phyloP scores from a whole-genome alignment of 2,329 filamentous ascomycete species.

The Trichoderma guizhouense region DNA sequence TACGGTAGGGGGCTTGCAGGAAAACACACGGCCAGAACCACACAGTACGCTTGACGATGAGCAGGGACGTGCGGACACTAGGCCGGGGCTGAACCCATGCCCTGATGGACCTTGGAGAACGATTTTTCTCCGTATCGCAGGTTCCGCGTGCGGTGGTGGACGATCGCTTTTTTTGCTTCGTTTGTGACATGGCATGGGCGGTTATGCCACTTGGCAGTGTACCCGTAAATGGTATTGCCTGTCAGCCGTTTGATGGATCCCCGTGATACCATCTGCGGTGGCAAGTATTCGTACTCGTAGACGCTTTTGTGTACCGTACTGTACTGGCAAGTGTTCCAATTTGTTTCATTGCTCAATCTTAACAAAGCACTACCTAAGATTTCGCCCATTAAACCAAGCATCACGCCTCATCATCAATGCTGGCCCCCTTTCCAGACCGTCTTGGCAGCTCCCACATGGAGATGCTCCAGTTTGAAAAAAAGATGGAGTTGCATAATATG shows the following conservation, averaged over 20 bases:
- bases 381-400: not conserved
- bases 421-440: constrained; percentile 4
- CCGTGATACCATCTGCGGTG: not conserved
- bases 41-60: constrained; percentile 5
- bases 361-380: not conserved
- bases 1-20: not conserved
- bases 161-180: not conserved
- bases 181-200: not conserved
- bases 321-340: not conserved
- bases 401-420: not conserved
- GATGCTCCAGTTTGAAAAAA: not conserved
- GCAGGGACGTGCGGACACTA: constrained; percentile 4
- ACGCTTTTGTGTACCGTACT: not conserved
- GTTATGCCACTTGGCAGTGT: not conserved
- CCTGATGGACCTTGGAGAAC: not conserved
- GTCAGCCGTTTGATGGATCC: not conserved
- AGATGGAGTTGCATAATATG: constrained; percentile 3
- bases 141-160: not conserved
- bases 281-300: not conserved
- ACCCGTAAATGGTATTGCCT: not conserved
- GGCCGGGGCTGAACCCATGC: not conserved
- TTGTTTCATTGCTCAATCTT: not conserved
- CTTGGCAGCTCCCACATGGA: not conserved
- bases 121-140: constrained; percentile 12
- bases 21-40: not conserved